phyloP scores from a whole-genome alignment of 176 grass and related monocot species.

The Cenchrus fungigraminus region DNA sequence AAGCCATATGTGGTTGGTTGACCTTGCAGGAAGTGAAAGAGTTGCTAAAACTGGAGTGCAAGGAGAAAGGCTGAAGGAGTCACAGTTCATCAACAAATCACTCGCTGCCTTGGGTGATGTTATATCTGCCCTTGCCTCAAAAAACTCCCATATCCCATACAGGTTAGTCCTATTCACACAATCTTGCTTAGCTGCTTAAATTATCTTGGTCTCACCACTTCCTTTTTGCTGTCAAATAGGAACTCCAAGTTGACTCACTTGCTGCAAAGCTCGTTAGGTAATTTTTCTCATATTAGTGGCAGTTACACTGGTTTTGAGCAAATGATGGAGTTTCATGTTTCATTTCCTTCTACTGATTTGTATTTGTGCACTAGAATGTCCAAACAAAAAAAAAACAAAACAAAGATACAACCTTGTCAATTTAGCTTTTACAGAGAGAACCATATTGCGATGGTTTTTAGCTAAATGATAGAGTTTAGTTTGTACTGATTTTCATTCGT shows the following conservation, averaged over 20 bases:
- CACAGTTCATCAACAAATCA: conserved; percentile 95
- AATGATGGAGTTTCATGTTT: conserved; percentile 19
- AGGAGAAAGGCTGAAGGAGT: conserved; percentile 87
- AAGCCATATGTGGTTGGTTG: conserved; percentile 91
- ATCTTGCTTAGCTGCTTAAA: conserved; percentile 24
- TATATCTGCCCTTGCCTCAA: conserved; percentile 91
- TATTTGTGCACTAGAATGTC: conserved; percentile 18
- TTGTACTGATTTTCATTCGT: conserved; percentile 17
- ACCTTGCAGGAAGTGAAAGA: conserved; percentile 94
- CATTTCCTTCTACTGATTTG: conserved; percentile 4
- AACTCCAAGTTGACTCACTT: conserved; percentile 98
- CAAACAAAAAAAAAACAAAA: not conserved
- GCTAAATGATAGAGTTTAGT: conserved; percentile 21
- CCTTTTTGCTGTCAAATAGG: conserved; percentile 57
- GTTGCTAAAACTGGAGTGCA: conserved; percentile 80
- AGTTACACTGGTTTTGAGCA: not conserved
- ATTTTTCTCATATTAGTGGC: conserved; percentile 3
- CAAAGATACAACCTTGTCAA: not conserved
- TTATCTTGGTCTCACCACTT: conserved; percentile 20
- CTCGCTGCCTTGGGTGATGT: conserved; percentile 92
- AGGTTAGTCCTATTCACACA: conserved; percentile 52
- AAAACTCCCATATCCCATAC: conserved; percentile 83
- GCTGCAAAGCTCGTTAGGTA: conserved; percentile 94
- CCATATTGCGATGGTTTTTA: not conserved
- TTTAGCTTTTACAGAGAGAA: conserved; percentile 58